Base-by-base conservation (phyloP, 108 stramenopile genomes). In the Chaetoceros tenuissimus region DNA sequence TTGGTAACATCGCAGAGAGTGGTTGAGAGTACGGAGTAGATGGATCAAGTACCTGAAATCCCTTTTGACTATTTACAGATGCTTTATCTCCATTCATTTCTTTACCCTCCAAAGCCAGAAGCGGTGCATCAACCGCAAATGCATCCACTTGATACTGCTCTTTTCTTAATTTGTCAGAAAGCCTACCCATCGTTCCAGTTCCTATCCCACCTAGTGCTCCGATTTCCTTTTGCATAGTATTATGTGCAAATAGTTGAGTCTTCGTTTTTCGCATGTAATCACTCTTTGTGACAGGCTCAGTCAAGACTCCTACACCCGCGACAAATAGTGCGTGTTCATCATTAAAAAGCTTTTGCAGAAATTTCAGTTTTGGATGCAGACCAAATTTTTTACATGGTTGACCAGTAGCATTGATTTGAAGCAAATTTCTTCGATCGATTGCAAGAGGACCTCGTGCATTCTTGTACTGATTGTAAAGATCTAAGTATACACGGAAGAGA, bases 101-200 rank as follows among this genome's bases (percentile, higher is more conserved):
- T 19, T 22, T n/a, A 7, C 48, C 48, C 7, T 49, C 22, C 3
- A 19, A 7, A 7, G 48, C 21, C 22, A n/a, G 3, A 7, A 7
- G 3, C 7, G 19, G 7, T 19, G 48, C 30, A 31, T 62, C 61
- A 3, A 74, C 55, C 23, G 72, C 44, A 68, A 55, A 68, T 25
- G 67, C 31, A 48, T 57, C 62, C 19, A 54, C 57, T 57, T 18
- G 63, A 19, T 56, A 62, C 48, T 18, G 48, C 8, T 1, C 25
- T 29, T 5, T 2, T 23, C 48, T 61, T 43, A 67, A 48, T 17
- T 46, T 46, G 53, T 75, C 66, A 1, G 60, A 30, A 21, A 75
- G 70, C 17, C 74, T 59, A 0, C 74, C 74, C 46, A 75, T 57
- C 18, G 71, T 51, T 20, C 74, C 74, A 19, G 74, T 75, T 3